Base-by-base conservation (phyloP, 2,329 filamentous ascomycete species). In the Fusarium proliferatum region DNA sequence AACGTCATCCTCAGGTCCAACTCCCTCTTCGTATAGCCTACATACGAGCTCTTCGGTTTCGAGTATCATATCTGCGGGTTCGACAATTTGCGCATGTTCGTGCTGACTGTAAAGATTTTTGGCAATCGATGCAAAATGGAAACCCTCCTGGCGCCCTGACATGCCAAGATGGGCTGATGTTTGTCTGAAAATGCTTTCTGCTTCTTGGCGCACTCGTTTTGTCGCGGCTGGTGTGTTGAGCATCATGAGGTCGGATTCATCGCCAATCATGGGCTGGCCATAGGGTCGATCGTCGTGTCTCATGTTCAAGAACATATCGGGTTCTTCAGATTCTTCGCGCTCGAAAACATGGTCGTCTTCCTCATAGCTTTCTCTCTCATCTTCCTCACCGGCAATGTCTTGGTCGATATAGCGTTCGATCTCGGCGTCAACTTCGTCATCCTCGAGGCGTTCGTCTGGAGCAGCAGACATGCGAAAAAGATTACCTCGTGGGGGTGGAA, bases 31-130 rank as follows among this genome's bases (percentile, higher is more conserved):
- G 74, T 94, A 93, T 23, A 95, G 84, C 59, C 86, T 86, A 56
- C 87, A 86, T 43, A 97, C 84, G 45, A 94, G 83, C 43, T 90
- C 87, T 80, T 98, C 95, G 16, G 93, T 97, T 55, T 89, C 86
- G 39, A 97, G 83, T 51, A 98, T 90, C 26, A 97, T 81, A 51
- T 91, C 87, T 68, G 92, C 90, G 3, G 91, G 85, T 82, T 98
- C 96, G 9, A 86, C 86, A 51, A 97, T 84, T 23, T 83, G 78
- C 2, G 93, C 89, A 39, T 88, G 84, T 41, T 88, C 88, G 80
- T 89, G 80, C 81, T 84, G 80, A 9, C 65, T 80, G 85, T 91
- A 90, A 15, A 95, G 82, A 69, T 92, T 91, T 79, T 92, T 93
- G 36, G 94, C 93, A 67, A 97, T 90, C 11, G 88, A 85, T 8